A percentile compares a stretch with the other conserved stretches of the same genome.
Conservation (phyloP, 345 rosid genomes). For the Toxicodendron radicans region DNA sequence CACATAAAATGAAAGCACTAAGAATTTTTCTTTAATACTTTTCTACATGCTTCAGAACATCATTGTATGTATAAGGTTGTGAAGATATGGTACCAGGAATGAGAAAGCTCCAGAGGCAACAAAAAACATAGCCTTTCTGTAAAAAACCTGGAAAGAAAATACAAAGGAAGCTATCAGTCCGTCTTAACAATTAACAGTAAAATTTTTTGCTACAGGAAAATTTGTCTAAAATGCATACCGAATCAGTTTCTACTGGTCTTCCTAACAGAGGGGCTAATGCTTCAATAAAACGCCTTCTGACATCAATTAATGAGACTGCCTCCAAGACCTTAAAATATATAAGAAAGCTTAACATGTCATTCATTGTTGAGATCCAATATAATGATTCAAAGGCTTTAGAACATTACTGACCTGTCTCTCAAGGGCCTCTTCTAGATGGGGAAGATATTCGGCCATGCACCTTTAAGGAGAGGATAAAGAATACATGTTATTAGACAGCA, state of each 20-base stretch:
- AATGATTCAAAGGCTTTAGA: constrained; percentile 14
- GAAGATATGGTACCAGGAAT: constrained; percentile 56
- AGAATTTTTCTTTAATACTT: background rate
- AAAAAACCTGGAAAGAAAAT: constrained; percentile 62
- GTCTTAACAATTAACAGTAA: background rate
- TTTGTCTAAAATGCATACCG: constrained; percentile 46
- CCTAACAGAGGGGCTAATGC: constrained; percentile 69
- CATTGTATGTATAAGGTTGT: background rate
- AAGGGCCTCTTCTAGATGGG: constrained; percentile 83
- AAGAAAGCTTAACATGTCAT: constrained; percentile 7
- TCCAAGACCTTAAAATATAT: constrained; percentile 52
- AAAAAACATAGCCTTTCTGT: constrained; percentile 73
- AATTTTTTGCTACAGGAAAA: background rate
- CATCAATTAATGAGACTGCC: constrained; percentile 67
- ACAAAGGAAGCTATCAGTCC: constrained; percentile 21
- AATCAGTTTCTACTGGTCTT: constrained; percentile 90
- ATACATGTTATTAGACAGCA: constrained; percentile 15
- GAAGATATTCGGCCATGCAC: constrained; percentile 99
- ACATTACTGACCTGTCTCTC: constrained; percentile 64
- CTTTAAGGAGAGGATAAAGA: constrained; percentile 40
- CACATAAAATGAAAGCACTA: background rate
- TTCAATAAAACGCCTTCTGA: constrained; percentile 76
- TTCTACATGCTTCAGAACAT: background rate
- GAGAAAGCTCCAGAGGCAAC: constrained; percentile 68
- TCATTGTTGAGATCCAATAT: constrained; percentile 5